Evolutionary conservation across 2,329 filamentous ascomycete species (phyloP), one percentile per base, ranked within the genome.

Genomic region (Neospermospora avenae): DNA sequence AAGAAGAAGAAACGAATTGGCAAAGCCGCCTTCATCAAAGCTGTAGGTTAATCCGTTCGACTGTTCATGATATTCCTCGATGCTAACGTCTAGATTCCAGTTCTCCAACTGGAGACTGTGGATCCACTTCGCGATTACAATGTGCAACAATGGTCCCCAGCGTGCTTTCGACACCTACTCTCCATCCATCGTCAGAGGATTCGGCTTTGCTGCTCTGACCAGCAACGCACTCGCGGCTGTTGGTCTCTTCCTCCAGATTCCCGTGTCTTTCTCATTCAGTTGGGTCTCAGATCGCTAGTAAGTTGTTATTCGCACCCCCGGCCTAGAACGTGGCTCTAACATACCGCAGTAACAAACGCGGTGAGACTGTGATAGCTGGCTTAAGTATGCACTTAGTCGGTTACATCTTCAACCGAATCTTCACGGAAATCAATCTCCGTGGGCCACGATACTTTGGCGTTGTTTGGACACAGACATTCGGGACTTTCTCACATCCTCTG

Each of bases 151-250:
- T 42, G 39, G 62, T 24, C 56, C 61, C 49, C 68, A 58, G 31
- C 65, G 64, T 28, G 68, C 68, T 41, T 48, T 73, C 46, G 70
- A 69, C 44, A 72, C 71, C 0, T 73, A 73, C 61, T 69, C 67
- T 0, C 70, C 71, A 25, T 68, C 68, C 42, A 68, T 73, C 22
- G 53, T 61, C 14, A 58, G 65, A 62, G 34, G 57, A 63, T 35
- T 71, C 60, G 37, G 71, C 58, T 65, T 70, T 58, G 57, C 66
- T 63, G 8, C 58, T 8, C 64, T 69, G 7, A 55, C 60, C 5
- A 70, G 70, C 13, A 73, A 73, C 49, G 70, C 68, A 11, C 65
- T 73, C 57, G 68, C 71, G 1, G 68, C 67, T 20, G 66, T 66
- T 22, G 64, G 64, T 14, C 45, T 57, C 7, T 58, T 58, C 64